Evolutionary conservation across 257 asterid species (phyloP).

Genomic region (Gentiana macrophylla): DNA sequence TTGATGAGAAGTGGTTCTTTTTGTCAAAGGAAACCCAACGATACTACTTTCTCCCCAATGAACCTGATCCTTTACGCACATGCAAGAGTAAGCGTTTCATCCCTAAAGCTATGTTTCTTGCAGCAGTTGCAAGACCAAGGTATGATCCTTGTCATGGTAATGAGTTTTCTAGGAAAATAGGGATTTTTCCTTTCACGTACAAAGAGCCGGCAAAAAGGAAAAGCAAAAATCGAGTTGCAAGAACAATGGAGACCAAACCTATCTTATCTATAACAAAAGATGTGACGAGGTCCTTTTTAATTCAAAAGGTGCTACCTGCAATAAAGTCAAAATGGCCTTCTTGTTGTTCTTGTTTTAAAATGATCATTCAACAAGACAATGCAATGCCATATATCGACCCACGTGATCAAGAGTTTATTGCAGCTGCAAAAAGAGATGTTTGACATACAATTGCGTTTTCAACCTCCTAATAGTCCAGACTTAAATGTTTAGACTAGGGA

Average conservation of each 20-base stretch:
- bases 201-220: slow-evolving; percentile 5
- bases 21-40: neutral
- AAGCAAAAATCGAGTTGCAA: slow-evolving; percentile 1
- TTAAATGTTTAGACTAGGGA: neutral
- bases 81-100: neutral
- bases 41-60: neutral
- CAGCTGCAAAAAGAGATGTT: neutral
- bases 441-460: no score
- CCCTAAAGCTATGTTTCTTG: neutral
- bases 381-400: slow-evolving; percentile 1
- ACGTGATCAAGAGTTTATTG: neutral
- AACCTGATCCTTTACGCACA: neutral
- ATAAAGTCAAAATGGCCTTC: slow-evolving; percentile 3
- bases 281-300: neutral
- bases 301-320: slow-evolving; percentile 3
- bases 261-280: neutral
- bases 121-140: slow-evolving; percentile 2
- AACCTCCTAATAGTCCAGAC: no score
- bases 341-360: neutral
- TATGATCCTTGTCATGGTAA: neutral
- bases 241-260: neutral
- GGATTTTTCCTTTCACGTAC: neutral
- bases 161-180: slow-evolving; percentile 2
- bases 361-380: slow-evolving; percentile 5
- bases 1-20: slow-evolving; percentile 17